Conservation (phyloP, 352 stramenopile genomes). For the Globisporangium abappressorium region DNA sequence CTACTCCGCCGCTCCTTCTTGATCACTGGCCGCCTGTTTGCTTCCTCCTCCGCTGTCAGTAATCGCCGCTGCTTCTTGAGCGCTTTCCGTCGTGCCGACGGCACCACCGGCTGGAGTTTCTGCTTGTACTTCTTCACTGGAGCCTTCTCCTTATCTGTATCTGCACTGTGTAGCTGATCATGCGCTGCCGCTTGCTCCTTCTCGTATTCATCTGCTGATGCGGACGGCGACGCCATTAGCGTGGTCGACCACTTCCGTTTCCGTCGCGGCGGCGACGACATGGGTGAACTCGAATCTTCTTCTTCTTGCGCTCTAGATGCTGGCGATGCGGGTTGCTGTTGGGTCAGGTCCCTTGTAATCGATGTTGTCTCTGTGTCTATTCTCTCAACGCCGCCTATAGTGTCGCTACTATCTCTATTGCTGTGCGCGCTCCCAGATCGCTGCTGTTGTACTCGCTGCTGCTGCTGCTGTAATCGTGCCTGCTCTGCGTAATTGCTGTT, state of each 20-base stretch:
- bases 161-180: neutral
- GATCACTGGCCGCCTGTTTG: neutral
- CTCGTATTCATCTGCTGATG: slow-evolving; percentile 4
- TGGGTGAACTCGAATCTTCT: slow-evolving; percentile 5
- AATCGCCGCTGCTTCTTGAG: slow-evolving; percentile 35
- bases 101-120: slow-evolving; percentile 36
- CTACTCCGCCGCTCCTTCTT: neutral
- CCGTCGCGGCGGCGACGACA: slow-evolving; percentile 21
- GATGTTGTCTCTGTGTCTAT: slow-evolving; percentile 9
- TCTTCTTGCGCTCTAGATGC: neutral
- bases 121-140: slow-evolving; percentile 26
- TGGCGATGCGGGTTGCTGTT: neutral
- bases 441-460: slow-evolving; percentile 1
- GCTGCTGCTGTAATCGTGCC: slow-evolving; percentile 3
- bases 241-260: slow-evolving; percentile 80
- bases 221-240: slow-evolving; percentile 24
- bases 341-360: neutral
- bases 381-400: neutral
- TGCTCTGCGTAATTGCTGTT: neutral
- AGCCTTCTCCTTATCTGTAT: neutral
- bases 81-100: slow-evolving; percentile 50
- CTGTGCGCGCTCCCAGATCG: neutral
- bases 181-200: slow-evolving; percentile 6
- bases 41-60: slow-evolving; percentile 16
- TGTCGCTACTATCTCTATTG: neutral